Evolutionary conservation across 2,329 filamentous ascomycete species (phyloP), one percentile per base, ranked within the genome.

Genomic region (Aspergillus udagawae): DNA sequence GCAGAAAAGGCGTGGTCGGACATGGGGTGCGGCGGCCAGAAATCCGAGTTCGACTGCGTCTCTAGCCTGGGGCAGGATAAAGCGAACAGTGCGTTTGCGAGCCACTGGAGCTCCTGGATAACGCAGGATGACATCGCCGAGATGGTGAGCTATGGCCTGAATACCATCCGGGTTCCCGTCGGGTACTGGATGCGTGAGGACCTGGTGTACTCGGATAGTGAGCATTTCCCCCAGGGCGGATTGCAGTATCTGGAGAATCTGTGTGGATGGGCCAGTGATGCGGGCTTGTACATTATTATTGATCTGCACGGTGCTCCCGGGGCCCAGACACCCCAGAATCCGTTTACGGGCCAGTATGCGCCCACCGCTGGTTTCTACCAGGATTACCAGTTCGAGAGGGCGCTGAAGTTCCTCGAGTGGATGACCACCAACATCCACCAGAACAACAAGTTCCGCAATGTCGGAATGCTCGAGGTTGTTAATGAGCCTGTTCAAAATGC

Each of bases 391-490:
- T 87, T 83, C 67, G 77, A 78, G 25, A 82, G 84, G 10, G 82
- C 81, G 2, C 67, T 79, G 56, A 66, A 78, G 52, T 86, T 84
- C 72, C 77, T 86, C n/a, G 70, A 78, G 53, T 84, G 79, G 78
- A 79, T 86, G 63, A 79, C 81, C 10, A 74, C 77, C 41, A 73
- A 77, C 42, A 79, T 84, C 57, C 82, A 85, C 66, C 71, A 62
- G 4, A 79, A 76, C 57, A 52, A 70, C 38, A 76, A 75, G 29
- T 83, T 81, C 66, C 71, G 77, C 53, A 84, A 81, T 48, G 83
- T 86, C 27, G 83, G 83, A 55, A 85, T 84, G 79, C 67, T 86
- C 41, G 78, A 83, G 65, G 69, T 86, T 12, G 73, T 86, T 54
- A 86, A 86, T 63, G 84, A 86, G 66, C 83, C 84, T 3, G 67